Evolutionary conservation across 1,139 yeast genomes (phyloP).

Genomic region (Lodderomyces elongisporus): DNA sequence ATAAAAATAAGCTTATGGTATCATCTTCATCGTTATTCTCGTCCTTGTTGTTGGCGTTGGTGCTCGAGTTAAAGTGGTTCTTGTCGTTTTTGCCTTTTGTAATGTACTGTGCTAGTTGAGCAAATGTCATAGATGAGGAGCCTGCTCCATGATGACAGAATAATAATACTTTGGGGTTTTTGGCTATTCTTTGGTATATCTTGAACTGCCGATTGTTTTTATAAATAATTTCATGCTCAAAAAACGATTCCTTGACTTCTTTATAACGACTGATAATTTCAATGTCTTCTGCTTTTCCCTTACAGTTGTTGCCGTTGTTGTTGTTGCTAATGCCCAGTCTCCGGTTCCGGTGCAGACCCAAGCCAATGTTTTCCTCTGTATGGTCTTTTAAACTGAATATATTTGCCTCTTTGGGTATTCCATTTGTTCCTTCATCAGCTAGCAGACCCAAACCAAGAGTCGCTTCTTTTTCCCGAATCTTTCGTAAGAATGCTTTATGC

Average conservation of each 20-base stretch:
- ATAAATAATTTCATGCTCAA: not conserved
- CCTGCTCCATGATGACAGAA: constrained; percentile 95
- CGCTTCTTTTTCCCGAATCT: constrained; percentile 34
- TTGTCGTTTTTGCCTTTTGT: too few relatives aligned
- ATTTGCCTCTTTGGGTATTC: too few relatives aligned
- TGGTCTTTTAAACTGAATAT: too few relatives aligned
- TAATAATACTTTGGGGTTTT: constrained; percentile 48
- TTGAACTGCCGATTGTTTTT: constrained; percentile 30
- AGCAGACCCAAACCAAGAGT: constrained; percentile 30
- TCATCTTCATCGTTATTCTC: too few relatives aligned
- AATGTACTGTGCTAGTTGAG: constrained; percentile 37
- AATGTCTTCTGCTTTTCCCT: too few relatives aligned
- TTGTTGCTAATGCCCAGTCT: too few relatives aligned
- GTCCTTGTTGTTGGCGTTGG: too few relatives aligned
- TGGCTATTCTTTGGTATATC: constrained; percentile 58
- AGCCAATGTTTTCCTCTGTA: too few relatives aligned
- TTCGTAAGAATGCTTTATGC: constrained; percentile 37
- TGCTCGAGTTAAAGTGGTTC: too few relatives aligned
- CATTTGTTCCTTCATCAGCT: constrained; percentile 20
- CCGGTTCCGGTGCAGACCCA: too few relatives aligned
- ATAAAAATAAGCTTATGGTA: constrained; percentile 53
- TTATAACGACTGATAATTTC: not conserved
- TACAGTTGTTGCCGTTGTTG: too few relatives aligned
- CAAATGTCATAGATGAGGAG: constrained; percentile 77
- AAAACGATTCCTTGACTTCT: not conserved